Evolutionary conservation across 192 early-diverging fungal species (phyloP), one percentile per base, ranked within the genome.

Genomic region (Backusella liffmaniae): DNA sequence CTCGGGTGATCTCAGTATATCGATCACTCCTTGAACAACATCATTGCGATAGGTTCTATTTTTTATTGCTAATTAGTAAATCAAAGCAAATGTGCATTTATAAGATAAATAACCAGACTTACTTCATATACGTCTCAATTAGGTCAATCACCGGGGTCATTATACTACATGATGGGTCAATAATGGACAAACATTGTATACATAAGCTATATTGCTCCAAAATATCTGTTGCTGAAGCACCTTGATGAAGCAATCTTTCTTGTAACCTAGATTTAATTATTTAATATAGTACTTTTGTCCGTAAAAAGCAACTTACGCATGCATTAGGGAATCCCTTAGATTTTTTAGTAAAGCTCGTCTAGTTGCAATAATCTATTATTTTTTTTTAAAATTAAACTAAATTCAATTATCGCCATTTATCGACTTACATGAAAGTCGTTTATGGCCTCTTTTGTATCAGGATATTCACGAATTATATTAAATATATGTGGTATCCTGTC

Each of bases 201-300:
- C 76, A 77, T 42, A 35, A 34, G 16, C 72, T 51, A 49, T 73
- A 77, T 21, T 67, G 53, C 16, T 73, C 34, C 4, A 77, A 21
- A 16, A 77, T 77, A 65, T 77, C 41, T 29, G 16, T 66, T 7
- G 76, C 70, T 34, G 76, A 73, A 67, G 71, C 71, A n/a, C 76
- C 76, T 37, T 67, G 71, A 29, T 77, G 71, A 30, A 77, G 59
- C 34, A 77, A 32, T 30, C 76, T 53, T 8, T 36, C 42, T 8
- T 73, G 30, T 29, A 77, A n/a, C 12, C 76, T 77, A 66, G 18
- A 41, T 13, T 6, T 13, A 59, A 46, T 35, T 18, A 37, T 18
- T 44, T 30, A 65, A 67, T 41, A 41, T 66, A 1, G 18, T 3
- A 21, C 53, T 56, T 21, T 56, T 56, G 53, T 26, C 18, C 8